Evolutionary conservation across 768 basidiomycete species (phyloP).

Genomic region (Panaeolus cyanescens): DNA sequence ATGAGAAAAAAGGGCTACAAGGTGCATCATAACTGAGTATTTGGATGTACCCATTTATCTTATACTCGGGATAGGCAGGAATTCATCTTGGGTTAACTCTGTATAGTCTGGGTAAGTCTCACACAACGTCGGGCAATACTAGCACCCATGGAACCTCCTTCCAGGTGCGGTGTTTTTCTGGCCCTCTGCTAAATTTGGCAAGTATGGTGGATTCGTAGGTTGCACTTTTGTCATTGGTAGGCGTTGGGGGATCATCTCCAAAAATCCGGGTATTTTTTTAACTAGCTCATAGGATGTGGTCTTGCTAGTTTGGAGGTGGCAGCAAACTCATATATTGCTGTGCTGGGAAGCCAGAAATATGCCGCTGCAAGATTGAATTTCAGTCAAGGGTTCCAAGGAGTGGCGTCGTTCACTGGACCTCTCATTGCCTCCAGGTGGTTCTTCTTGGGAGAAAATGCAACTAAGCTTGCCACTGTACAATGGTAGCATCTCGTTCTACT

Average conservation of each 20-base stretch:
- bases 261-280: not conserved
- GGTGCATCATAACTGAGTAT: slow-evolving; percentile 25
- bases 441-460: slow-evolving; percentile 65
- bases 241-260: slow-evolving; percentile 5
- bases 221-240: slow-evolving; percentile 71
- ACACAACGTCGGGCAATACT: not conserved
- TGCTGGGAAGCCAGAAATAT: slow-evolving; percentile 66
- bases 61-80: slow-evolving; percentile 35
- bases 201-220: slow-evolving; percentile 74
- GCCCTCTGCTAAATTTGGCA: slow-evolving; percentile 69
- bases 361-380: slow-evolving; percentile 79
- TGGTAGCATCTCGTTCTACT: slow-evolving; percentile 38
- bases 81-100: slow-evolving; percentile 62
- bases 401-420: slow-evolving; percentile 74
- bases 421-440: slow-evolving; percentile 78
- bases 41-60: not conserved
- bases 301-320: slow-evolving; percentile 69
- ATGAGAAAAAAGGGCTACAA: slow-evolving; percentile 71
- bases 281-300: slow-evolving; percentile 51
- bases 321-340: slow-evolving; percentile 80
- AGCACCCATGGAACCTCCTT: not conserved
- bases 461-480: slow-evolving; percentile 65
- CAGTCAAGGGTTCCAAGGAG: slow-evolving; percentile 78
- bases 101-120: slow-evolving; percentile 52
- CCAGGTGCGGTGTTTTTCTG: slow-evolving; percentile 77